Base-by-base conservation (phyloP, 768 basidiomycete genomes). In the Russula griseocarnosa region DNA sequence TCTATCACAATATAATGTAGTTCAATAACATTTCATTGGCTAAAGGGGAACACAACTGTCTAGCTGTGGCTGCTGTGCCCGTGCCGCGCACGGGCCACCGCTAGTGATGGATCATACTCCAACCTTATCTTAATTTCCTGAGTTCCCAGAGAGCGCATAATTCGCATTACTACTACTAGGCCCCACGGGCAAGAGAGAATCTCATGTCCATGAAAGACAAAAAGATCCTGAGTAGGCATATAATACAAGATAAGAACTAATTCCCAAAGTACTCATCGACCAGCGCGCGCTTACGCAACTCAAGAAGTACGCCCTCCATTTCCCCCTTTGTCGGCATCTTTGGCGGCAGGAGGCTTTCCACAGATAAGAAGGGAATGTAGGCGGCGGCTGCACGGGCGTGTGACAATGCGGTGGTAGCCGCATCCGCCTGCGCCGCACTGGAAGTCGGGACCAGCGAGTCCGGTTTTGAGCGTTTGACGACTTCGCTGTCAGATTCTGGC, bases 181-280 rank as follows among this genome's bases (percentile, higher is more conserved):
- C n/a, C n/a, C n/a, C n/a, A n/a, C n/a, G n/a, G n/a, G n/a, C n/a
- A n/a, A n/a, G n/a, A n/a, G n/a, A n/a, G n/a, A n/a, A n/a, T n/a
- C n/a, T n/a, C n/a, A n/a, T n/a, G n/a, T n/a, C n/a, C n/a, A n/a
- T n/a, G n/a, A n/a, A n/a, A n/a, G n/a, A n/a, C n/a, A n/a, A n/a
- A n/a, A n/a, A n/a, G n/a, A n/a, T n/a, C n/a, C n/a, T n/a, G n/a
- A n/a, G n/a, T n/a, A n/a, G 40, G 32, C 30, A 32, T 34, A 38
- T 6, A 40, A 4, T 38, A 16, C 22, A n/a, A 28, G 9, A 11
- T 36, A 32, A 11, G 5, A 30, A 32, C 57, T 72, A 67, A 36
- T 81, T 77, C n/a, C 83, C 86, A 68, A 83, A 80, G 67, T 87
- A 87, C 73, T 97, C 92, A 70, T 92, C 87, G 60, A 92, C 83